Base-by-base conservation (phyloP, 352 stramenopile species). In the Stramenopiles sp. region DNA sequence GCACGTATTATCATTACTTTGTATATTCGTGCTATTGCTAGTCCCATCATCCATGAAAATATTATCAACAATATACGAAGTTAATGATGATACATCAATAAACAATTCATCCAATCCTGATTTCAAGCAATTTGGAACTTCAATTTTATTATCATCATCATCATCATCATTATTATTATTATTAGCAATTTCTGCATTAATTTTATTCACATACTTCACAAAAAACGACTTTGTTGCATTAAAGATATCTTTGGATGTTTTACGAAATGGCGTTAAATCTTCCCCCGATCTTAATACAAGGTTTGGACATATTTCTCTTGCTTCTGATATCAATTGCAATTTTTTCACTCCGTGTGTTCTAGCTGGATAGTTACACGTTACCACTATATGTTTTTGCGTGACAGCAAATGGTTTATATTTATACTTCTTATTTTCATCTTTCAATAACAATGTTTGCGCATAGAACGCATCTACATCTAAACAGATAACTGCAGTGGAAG, bases 281-380 rank as follows among this genome's bases (percentile, higher is more conserved):
- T 81, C 80, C 31, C 83, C 83, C 76, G 84, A 78, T 20, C 81
- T 69, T 0, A 86, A 32, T 0, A 81, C 38, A 4, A 86, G 80
- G n/a, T 78, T 78, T 1, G 83, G 83, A 79, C 83, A 86, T 7
- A 32, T 29, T 1, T 30, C 29, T 32, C 78, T 81, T 7, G 83
- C 82, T 32, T 86, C 63, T 33, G 53, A 69, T 38, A 79, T 79
- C 33, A 43, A 31, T 81, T 82, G 38, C 79, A 86, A 81, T 79
- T 86, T 86, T 30, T 30, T 74, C 7, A 85, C 82, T 30, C 83
- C 83, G 6, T 73, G 31, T 1, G n/a, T 13, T 29, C 83, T 73
- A 23, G 83, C 83, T 30, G 69, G 78, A 63, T 86, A 84, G 80
- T 86, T 86, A 80, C 81, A 86, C 7, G 82, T 86, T 30, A 86